A percentile compares a stretch with the other conserved stretches of the same genome.
These are phyloP conservation scores for Escallonia rubra DNA, from an alignment of 129 eudicot species.

Conservation along the genomic window DNA sequence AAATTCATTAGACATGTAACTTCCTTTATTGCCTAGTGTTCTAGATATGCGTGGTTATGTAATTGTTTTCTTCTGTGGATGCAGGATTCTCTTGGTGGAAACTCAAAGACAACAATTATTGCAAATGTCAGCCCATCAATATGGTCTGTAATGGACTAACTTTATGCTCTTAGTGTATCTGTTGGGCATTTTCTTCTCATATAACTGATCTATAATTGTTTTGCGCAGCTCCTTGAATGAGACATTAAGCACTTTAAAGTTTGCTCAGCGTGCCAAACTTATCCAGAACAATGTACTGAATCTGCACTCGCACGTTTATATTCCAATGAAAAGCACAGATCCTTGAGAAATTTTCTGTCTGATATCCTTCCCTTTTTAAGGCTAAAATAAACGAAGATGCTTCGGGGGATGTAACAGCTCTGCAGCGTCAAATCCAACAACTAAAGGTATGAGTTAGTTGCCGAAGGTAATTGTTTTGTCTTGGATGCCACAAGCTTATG, in stretches of 20 bases:
- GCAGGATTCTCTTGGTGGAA: conserved; percentile 97
- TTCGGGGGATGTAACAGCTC: conserved; percentile 65
- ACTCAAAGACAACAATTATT: conserved; percentile 84
- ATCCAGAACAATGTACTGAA: conserved; percentile 82
- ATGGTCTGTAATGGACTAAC: conserved; percentile 39
- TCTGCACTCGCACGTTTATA: conserved; percentile 1
- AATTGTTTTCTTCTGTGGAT: conserved; percentile 18
- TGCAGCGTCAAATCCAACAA: conserved; percentile 79
- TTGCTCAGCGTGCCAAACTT: conserved; percentile 96
- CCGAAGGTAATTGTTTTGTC: not conserved
- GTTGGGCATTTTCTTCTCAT: not conserved
- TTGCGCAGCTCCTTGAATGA: conserved; percentile 69
- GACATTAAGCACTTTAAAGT: conserved; percentile 82
- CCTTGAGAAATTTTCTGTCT: conserved; percentile 5
- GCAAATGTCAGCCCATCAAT: conserved; percentile 91
- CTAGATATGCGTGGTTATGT: not conserved
- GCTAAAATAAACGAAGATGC: conserved; percentile 93
- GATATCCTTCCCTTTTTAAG: conserved; percentile 27
- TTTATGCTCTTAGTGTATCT: conserved; percentile 1
- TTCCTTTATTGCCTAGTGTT: conserved; percentile 3
- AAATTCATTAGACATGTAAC: conserved; percentile 2
- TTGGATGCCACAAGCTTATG: conserved; percentile 12
- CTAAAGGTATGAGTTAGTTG: conserved; percentile 46
- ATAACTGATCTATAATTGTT: conserved; percentile 11
- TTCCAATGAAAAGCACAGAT: not conserved